Conservation (phyloP, 2,329 filamentous ascomycete species). For the Hymenoscyphus fructigenus region DNA sequence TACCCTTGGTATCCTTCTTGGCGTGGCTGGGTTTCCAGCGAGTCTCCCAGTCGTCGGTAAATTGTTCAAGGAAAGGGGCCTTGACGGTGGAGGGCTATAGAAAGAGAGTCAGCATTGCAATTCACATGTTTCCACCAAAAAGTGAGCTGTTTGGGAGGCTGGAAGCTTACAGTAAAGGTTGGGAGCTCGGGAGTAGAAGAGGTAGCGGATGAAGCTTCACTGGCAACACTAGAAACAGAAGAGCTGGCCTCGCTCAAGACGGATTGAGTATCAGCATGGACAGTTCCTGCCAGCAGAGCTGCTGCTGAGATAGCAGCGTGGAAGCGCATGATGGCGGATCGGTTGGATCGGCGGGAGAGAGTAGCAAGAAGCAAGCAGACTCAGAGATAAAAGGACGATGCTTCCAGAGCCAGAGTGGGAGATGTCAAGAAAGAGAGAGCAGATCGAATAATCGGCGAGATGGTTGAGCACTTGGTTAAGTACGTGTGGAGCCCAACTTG, state of each 20-base stretch:
- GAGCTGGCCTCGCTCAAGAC: conserved; percentile 48
- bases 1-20: conserved; percentile 82
- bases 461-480: conserved; percentile 9
- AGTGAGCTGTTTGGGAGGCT: neutral
- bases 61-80: conserved; percentile 96
- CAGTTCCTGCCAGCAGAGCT: conserved; percentile 68
- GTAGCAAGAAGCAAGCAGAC: neutral
- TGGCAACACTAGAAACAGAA: conserved; percentile 36
- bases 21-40: conserved; percentile 94
- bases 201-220: conserved; percentile 46
- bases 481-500: conserved; percentile 3
- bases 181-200: conserved; percentile 65
- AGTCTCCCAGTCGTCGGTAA: conserved; percentile 92
- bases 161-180: conserved; percentile 77
- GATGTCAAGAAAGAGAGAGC: conserved; percentile 4
- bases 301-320: conserved; percentile 75
- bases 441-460: neutral
- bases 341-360: neutral
- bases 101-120: conserved; percentile 19
- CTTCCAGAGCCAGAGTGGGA: conserved; percentile 6
- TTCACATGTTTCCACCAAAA: conserved; percentile 8
- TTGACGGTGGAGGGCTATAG: conserved; percentile 85
- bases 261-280: conserved; percentile 64
- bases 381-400: neutral
- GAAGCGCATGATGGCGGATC: conserved; percentile 70